Evolutionary conservation across 257 asterid genomes (phyloP).

Genomic region (Plantago ovata): DNA sequence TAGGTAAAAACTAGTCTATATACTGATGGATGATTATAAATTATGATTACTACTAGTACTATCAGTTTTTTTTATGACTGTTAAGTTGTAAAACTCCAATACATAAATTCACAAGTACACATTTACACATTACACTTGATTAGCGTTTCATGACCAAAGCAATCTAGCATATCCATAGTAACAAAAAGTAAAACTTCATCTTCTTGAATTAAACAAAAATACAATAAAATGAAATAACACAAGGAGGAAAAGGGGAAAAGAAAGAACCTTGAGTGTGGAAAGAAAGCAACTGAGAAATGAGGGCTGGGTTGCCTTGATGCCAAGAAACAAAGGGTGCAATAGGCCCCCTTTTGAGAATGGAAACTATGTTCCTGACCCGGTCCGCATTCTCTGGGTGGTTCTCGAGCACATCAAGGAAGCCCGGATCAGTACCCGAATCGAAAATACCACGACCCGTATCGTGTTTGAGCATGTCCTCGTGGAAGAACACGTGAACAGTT

Average conservation of each 20-base stretch:
- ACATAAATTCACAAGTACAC: too few species aligned
- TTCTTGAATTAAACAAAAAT: neutral
- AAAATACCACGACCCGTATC: conserved; percentile 78
- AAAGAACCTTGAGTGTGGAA: conserved; percentile 69
- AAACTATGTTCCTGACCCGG: conserved; percentile 77
- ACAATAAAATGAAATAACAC: neutral
- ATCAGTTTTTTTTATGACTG: too few species aligned
- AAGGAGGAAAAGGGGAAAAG: neutral
- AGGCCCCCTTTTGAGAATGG: conserved; percentile 80
- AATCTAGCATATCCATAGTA: too few species aligned
- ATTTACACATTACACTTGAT: too few species aligned
- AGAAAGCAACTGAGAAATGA: conserved; percentile 48
- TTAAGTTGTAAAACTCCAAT: too few species aligned
- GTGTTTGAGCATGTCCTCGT: conserved; percentile 78
- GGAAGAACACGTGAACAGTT: conserved; percentile 65
- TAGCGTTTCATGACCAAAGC: too few species aligned
- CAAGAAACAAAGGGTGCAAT: conserved; percentile 68
- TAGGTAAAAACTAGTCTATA: too few species aligned
- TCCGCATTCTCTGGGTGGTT: conserved; percentile 90
- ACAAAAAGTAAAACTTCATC: neutral
- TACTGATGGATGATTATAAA: too few species aligned
- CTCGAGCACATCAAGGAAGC: conserved; percentile 84
- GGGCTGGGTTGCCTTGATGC: conserved; percentile 70
- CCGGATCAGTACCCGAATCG: conserved; percentile 81
- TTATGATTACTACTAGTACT: too few species aligned